Conservation (phyloP, 805 yeast species). For the Candida sithepensis region DNA sequence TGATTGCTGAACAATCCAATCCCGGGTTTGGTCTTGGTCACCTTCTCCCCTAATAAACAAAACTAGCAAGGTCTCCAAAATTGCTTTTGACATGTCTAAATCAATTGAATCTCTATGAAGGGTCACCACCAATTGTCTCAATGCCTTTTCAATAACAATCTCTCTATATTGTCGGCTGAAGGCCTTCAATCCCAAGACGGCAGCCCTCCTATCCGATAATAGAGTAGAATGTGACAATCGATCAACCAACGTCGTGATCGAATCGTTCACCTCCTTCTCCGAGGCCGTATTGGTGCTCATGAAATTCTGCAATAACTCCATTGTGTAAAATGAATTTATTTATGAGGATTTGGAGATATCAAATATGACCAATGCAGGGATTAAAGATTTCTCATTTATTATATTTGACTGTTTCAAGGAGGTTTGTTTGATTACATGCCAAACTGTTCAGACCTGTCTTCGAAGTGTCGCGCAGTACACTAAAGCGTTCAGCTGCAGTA, state of each 20-base stretch:
- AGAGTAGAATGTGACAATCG: slow-evolving; percentile 77
- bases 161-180: slow-evolving; percentile 88
- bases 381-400: too few species aligned
- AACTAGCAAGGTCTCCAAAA: slow-evolving; percentile 80
- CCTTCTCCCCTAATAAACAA: slow-evolving; percentile 65
- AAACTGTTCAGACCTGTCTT: too few species aligned
- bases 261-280: slow-evolving; percentile 56
- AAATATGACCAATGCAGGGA: not conserved
- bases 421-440: too few species aligned
- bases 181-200: slow-evolving; percentile 83
- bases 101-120: slow-evolving; percentile 66
- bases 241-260: slow-evolving; percentile 86
- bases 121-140: slow-evolving; percentile 67
- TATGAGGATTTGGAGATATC: not conserved
- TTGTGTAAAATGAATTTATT: slow-evolving; percentile 3
- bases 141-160: slow-evolving; percentile 81
- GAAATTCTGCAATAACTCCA: slow-evolving; percentile 34
- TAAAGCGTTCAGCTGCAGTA: too few species aligned
- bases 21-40: slow-evolving; percentile 61
- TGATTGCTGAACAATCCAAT: slow-evolving; percentile 71
- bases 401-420: too few species aligned
- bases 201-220: slow-evolving; percentile 85
- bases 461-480: too few species aligned
- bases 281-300: slow-evolving; percentile 32
- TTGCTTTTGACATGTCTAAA: slow-evolving; percentile 64